A percentile compares a stretch with the other conserved stretches of the same genome.
These are phyloP conservation scores for Corylus americana DNA, from an alignment of 306 rosid species.

Conservation along the genomic window DNA sequence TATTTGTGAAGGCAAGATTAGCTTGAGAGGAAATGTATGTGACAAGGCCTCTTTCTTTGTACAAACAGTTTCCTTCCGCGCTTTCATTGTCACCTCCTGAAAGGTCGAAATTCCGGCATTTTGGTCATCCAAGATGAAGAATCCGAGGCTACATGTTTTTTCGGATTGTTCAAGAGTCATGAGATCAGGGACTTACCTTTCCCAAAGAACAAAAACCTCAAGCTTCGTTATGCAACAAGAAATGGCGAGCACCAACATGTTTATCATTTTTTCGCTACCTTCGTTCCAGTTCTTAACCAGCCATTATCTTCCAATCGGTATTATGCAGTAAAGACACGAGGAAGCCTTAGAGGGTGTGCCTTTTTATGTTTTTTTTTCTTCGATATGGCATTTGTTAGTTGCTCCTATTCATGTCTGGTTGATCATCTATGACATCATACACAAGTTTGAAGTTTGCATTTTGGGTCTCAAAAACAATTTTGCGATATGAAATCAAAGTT, in stretches of 20 bases:
- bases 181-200: conserved; percentile 33
- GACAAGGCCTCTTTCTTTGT: conserved; percentile 33
- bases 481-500: too few species aligned
- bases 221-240: background rate
- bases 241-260: background rate
- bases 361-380: background rate
- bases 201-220: conserved; percentile 41
- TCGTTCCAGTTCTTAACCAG: conserved; percentile 73
- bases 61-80: conserved; percentile 22
- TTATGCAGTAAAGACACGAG: conserved; percentile 53
- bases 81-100: conserved; percentile 26
- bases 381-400: background rate
- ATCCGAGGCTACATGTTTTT: conserved; percentile 22
- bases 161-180: conserved; percentile 11
- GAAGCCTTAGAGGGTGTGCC: conserved; percentile 64
- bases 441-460: too few species aligned
- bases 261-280: conserved; percentile 39
- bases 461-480: too few species aligned
- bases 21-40: conserved; percentile 27
- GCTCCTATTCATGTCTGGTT: too few species aligned
- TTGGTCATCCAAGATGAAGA: conserved; percentile 34
- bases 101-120: conserved; percentile 40
- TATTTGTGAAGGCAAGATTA: background rate
- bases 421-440: too few species aligned
- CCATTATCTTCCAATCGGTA: conserved; percentile 66